Conservation (phyloP, 768 basidiomycete genomes). For the Mycena sanguinolenta region DNA sequence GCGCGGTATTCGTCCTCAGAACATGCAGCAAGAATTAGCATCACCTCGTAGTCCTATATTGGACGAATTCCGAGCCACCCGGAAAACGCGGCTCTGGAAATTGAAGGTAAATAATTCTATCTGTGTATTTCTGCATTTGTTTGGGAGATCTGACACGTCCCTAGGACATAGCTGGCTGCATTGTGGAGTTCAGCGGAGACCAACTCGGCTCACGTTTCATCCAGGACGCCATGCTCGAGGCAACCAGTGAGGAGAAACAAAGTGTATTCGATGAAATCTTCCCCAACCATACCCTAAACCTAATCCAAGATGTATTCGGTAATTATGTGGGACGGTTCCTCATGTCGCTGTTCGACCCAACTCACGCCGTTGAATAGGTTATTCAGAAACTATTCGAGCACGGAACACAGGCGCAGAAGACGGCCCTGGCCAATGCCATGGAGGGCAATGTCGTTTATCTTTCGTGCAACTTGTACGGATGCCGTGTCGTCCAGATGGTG, state of each 20-base stretch:
- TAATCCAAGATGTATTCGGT: slow-evolving; percentile 94
- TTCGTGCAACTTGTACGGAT: slow-evolving; percentile 95
- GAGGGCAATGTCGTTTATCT: slow-evolving; percentile 82
- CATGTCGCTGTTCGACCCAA: slow-evolving; percentile 1
- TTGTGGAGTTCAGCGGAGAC: slow-evolving; percentile 94
- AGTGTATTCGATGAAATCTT: slow-evolving; percentile 90
- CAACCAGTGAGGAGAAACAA: slow-evolving; percentile 84
- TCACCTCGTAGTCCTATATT: slow-evolving; percentile 75
- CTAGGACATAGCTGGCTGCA: slow-evolving; percentile 87
- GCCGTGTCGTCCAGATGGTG: slow-evolving; percentile 95
- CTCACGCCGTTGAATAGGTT: slow-evolving; percentile 64
- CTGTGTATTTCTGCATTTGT: background rate
- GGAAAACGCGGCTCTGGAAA: slow-evolving; percentile 85
- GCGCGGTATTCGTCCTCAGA: slow-evolving; percentile 62
- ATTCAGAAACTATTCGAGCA: slow-evolving; percentile 95
- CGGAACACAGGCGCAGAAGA: slow-evolving; percentile 82
- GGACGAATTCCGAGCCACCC: slow-evolving; percentile 84
- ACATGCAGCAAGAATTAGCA: slow-evolving; percentile 48
- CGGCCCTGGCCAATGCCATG: slow-evolving; percentile 76
- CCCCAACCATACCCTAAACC: slow-evolving; percentile 76
- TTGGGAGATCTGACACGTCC: slow-evolving; percentile 10
- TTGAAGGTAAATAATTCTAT: slow-evolving; percentile 66
- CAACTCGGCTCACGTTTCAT: slow-evolving; percentile 99
- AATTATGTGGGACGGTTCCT: slow-evolving; percentile 80
- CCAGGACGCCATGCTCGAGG: slow-evolving; percentile 85